phyloP scores from a whole-genome alignment of 2,329 filamentous ascomycete genomes.

The Tolypocladium album region DNA sequence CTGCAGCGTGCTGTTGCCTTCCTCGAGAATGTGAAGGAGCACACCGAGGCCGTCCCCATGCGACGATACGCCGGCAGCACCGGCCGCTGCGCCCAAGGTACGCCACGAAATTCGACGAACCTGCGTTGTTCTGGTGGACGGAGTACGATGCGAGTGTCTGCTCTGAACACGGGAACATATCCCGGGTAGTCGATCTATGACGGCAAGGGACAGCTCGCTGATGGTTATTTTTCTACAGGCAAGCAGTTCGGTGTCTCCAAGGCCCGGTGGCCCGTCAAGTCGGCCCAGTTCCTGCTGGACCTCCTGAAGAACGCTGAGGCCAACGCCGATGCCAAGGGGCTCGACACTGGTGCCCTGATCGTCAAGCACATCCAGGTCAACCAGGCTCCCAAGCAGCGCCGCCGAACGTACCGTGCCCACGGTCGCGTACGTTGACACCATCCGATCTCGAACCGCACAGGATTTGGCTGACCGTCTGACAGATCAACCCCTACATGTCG shows the following conservation, averaged over 20 bases:
- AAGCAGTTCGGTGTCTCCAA: conserved; percentile 98
- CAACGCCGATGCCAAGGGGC: conserved; percentile 94
- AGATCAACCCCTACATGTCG: conserved; percentile 99
- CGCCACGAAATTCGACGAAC: conserved; percentile 28
- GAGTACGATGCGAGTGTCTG: background rate
- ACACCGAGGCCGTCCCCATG: conserved; percentile 97
- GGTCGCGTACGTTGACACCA: conserved; percentile 72
- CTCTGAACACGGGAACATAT: background rate
- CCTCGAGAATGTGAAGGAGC: conserved; percentile 95
- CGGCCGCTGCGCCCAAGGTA: conserved; percentile 96
- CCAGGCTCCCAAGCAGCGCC: conserved; percentile 98
- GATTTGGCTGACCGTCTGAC: background rate
- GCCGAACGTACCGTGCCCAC: conserved; percentile 99
- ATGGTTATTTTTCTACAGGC: conserved; percentile 45
- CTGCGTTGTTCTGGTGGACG: background rate
- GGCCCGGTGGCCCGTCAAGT: conserved; percentile 99
- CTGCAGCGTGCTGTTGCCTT: conserved; percentile 87
- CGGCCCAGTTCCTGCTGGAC: conserved; percentile 92
- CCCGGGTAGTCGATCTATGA: background rate
- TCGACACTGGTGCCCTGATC: conserved; percentile 93
- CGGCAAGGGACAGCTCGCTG: conserved; percentile 9
- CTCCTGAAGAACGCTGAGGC: conserved; percentile 96
- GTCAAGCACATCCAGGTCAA: conserved; percentile 99
- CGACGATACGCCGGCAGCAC: conserved; percentile 93
- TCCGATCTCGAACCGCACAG: background rate